Base-by-base conservation (phyloP, 441 rosid genomes). In the Populus hybrid region DNA sequence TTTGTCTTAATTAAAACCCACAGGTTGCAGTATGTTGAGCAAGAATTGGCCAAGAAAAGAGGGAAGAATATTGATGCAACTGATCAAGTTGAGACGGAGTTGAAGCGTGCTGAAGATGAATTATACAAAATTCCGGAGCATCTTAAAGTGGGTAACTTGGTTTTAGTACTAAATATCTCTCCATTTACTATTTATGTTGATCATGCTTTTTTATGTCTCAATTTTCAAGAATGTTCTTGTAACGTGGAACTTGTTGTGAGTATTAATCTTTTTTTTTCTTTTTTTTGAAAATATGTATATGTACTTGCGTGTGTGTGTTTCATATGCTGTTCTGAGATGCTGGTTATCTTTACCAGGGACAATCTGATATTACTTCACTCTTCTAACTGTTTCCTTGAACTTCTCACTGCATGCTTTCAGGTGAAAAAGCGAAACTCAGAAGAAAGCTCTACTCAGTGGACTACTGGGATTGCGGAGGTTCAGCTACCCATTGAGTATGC, bases 401-500 rank as follows among this genome's bases (percentile, higher is more conserved):
- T 69, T 74, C 56, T 18, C 75, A 40, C 67, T 20, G 11, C 26
- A 56, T 59, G 76, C 70, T 78, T 20, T 72, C 86, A 92, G 98
- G 98, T 93, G 78, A 93, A 93, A 86, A 88, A 77, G 82, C 89
- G 97, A 50, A 94, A 90, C 79, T 90, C 97, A 3, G 94, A 94
- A 79, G 98, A 95, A 87, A 94, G 99, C 83, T 94, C 99, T 31
- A 95, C 99, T 2, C 97, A 94, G 84, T 94, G 98, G 99, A 95
- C 98, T 38, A 94, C 99, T 5, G 98, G 99, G 77, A 95, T 95
- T 72, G 99, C 97, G 9, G 99, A 94, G 88, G 81, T 95, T 83
- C 98, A 94, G 83, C 92, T 95, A 12, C 99, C 99, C 1, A 90
- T 95, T 29, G 98, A 95, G 97, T 95, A 92, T 72, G 83, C 9